Evolutionary conservation across 805 yeast genomes (phyloP).

Genomic region (Pichia occidentalis): DNA sequence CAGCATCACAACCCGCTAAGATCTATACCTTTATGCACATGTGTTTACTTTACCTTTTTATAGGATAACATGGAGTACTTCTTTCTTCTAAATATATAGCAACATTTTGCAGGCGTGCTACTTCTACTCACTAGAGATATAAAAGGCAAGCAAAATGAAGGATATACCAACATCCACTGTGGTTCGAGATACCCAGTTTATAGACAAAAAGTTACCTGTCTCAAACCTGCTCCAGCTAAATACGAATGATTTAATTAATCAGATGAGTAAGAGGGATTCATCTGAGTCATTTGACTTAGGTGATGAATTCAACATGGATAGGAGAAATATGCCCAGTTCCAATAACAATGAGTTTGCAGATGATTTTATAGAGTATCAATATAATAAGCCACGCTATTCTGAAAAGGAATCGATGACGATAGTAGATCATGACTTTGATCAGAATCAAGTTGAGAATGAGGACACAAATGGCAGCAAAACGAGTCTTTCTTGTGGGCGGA

Average conservation of each 20-base stretch:
- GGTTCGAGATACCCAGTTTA: conserved; percentile 7
- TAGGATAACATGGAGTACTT: no score
- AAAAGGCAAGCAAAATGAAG: no score
- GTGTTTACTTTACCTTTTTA: no score
- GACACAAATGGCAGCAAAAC: no score
- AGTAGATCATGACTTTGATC: conserved; percentile 16
- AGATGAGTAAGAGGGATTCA: background rate
- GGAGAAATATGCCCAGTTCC: background rate
- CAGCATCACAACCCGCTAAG: no score
- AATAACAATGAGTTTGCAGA: conserved; percentile 11
- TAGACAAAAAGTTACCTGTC: conserved; percentile 2
- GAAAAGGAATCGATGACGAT: conserved; percentile 18
- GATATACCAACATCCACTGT: background rate
- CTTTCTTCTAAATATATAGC: no score
- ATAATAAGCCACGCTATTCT: conserved; percentile 14
- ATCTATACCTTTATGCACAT: no score
- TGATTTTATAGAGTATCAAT: conserved; percentile 26
- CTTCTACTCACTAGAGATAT: no score
- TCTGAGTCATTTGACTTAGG: conserved; percentile 1
- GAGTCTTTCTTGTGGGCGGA: no score
- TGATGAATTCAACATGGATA: background rate
- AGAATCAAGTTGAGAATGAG: conserved; percentile 8
- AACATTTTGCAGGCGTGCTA: no score
- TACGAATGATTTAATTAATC: background rate
- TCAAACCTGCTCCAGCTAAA: background rate